Evolutionary conservation across 2,329 filamentous ascomycete species (phyloP), one percentile per base, ranked within the genome.

Genomic region (Mollisia scopiformis): DNA sequence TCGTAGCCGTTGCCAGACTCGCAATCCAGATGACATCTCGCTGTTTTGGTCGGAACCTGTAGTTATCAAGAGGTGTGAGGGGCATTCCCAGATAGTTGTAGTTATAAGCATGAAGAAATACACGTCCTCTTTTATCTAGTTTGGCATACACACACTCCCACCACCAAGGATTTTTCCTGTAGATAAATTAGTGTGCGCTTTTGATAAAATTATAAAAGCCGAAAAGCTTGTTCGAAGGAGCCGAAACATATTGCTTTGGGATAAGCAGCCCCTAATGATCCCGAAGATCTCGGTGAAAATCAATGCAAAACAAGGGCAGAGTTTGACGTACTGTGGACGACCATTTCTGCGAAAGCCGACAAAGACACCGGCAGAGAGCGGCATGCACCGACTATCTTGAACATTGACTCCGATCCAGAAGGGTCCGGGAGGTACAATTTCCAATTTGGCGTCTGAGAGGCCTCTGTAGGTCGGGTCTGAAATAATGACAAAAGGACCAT

Each of bases 161-260:
- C 49, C 49, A 51, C 49, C 49, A 51, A 11, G 49, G 27, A 21
- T 51, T 51, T 28, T 51, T 31, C 25, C n/a, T 25, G n/a, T n/a
- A n/a, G n/a, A n/a, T n/a, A n/a, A n/a, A n/a, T n/a, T n/a, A n/a
- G n/a, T n/a, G n/a, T n/a, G n/a, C n/a, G n/a, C n/a, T n/a, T n/a
- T n/a, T n/a, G n/a, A n/a, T n/a, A n/a, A n/a, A n/a, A n/a, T n/a
- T n/a, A n/a, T n/a, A n/a, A n/a, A n/a, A n/a, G n/a, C n/a, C n/a
- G n/a, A n/a, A n/a, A n/a, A n/a, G n/a, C n/a, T n/a, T n/a, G n/a
- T n/a, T n/a, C n/a, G n/a, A n/a, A n/a, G n/a, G n/a, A n/a, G n/a
- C n/a, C n/a, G n/a, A n/a, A n/a, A n/a, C n/a, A n/a, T n/a, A n/a
- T n/a, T n/a, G n/a, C n/a, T n/a, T n/a, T n/a, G n/a, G n/a, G n/a